Evolutionary conservation across 208 protist species (phyloP).

Genomic region (Leishmania amazonensis): DNA sequence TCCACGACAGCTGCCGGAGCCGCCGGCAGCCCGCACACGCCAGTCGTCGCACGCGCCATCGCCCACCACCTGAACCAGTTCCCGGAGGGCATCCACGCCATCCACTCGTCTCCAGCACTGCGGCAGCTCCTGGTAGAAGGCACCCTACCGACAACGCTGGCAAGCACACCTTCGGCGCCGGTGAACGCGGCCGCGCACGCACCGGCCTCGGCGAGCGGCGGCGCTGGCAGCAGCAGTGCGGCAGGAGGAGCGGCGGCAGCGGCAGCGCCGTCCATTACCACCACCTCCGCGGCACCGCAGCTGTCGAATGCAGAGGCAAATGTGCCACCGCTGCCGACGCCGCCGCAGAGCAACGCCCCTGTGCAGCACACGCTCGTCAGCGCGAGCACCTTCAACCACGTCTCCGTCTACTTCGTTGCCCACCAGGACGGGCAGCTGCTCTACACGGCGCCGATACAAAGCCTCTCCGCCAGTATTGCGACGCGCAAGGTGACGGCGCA

Average conservation of each 20-base stretch:
- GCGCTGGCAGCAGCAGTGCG: not conserved
- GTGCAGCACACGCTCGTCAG: constrained; percentile 77
- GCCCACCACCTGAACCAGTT: constrained; percentile 53
- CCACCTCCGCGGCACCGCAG: not conserved
- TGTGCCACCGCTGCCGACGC: constrained; percentile 34
- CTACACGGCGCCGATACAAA: constrained; percentile 64
- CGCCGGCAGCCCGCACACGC: constrained; percentile 10
- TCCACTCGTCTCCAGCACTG: constrained; percentile 59
- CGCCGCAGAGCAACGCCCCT: constrained; percentile 36
- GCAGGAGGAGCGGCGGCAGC: not conserved
- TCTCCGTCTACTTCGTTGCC: constrained; percentile 64
- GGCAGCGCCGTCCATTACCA: not conserved
- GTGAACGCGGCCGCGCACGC: not conserved
- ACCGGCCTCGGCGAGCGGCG: constrained; percentile 3
- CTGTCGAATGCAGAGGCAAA: constrained; percentile 22
- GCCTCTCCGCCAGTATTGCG: constrained; percentile 56
- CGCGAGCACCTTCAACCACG: constrained; percentile 82
- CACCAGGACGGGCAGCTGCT: constrained; percentile 74
- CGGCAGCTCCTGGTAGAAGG: constrained; percentile 48
- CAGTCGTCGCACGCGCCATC: constrained; percentile 29
- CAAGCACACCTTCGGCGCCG: constrained; percentile 15
- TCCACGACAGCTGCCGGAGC: not conserved
- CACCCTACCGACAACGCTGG: constrained; percentile 22
- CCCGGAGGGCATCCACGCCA: constrained; percentile 71
- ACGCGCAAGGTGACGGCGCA: constrained; percentile 82